Evolutionary conservation across 441 rosid genomes (phyloP), one percentile per base, ranked within the genome.

Genomic region (Populus hybrid): DNA sequence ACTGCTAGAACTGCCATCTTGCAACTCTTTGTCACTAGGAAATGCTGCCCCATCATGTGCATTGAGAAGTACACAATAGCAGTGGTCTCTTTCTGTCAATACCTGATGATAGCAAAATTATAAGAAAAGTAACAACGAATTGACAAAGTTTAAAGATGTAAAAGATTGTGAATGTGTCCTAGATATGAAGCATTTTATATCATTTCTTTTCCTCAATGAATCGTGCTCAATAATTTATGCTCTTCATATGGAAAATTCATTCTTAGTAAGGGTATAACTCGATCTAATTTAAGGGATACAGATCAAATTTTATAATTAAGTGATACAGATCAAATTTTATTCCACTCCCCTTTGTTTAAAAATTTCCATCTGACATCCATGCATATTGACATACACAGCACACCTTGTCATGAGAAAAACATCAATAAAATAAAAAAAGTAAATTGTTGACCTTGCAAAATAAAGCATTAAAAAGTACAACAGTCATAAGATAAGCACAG

Each of bases 21-120:
- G 75, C 42, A 79, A 81, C 77, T 72, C 91, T 74, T 82, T 84
- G 70, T 70, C 87, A 76, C 78, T 83, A 74, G 98, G 98, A 89
- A 96, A 96, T 67, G 98, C 98, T 81, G 97, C 98, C 61, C 97
- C 98, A 84, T 89, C 95, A 75, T 92, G 92, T 69, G 96, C 94
- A 83, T 96, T 94, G 67, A 94, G 98, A 83, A 96, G 87, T 75
- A 94, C 99, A 79, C 98, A 94, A 70, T 92, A 96, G 86, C 99
- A 96, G 80, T 92, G 95, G 80, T 92, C 98, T 28, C 88, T 84
- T 64, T 92, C 97, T 66, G 95, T 90, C 83, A 95, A 87, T 74
- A 95, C 97, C 97, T 95, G 88, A 87, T 16, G 67, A 54, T 50
- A 35, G 73, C 68, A 18, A 69, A 35, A 24, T 38, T 50, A 10